Base-by-base conservation (phyloP, 1,139 yeast genomes). In the Kodamaea suecica region DNA sequence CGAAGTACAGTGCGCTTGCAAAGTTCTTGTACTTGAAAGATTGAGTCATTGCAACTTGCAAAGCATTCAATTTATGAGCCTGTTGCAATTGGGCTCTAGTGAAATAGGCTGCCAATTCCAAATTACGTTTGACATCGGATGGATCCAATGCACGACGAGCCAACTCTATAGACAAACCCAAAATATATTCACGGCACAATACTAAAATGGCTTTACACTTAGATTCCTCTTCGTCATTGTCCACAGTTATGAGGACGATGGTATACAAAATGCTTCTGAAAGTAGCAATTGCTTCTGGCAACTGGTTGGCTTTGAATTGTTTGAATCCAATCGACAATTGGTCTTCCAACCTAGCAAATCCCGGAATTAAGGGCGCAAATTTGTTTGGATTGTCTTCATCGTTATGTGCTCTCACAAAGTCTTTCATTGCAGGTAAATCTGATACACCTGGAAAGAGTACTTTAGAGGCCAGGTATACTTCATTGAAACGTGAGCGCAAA, bases 21-120 rank as follows among this genome's bases (percentile, higher is more conserved):
- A 64, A 90, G 63, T 94, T 92, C 61, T 88, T 88, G 57, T 83
- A 73, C 55, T 84, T 85, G 72, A 85, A 87, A 24, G 94, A 79
- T 64, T 86, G 95, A 34, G 85, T 79, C 95, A 92, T 85, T 27
- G 99, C 98, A 41, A 88, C 95, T 58, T 87, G 94, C 50, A 88
- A 72, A 8, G 98, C 97, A 54, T 88, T 83, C 36, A 84, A 76
- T 43, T 81, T 78, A 60, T 94, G 98, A 5, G 83, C 81, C 30
- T 85, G 80, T 48, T 85, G 88, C 49, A 94, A 75, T 48, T 82
- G 77, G 27, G 90, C 82, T 55, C 79, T 79, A 12, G 98, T 87
- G 68, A 94, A 94, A 63, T 90, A 92, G 1, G 97, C 95, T 4
- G 97, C 97, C 48, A 94, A 71, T 60, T 92, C 98, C 53, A 94